Base-by-base conservation (phyloP, 2,329 filamentous ascomycete genomes). In the Bipolaris sorokiniana region DNA sequence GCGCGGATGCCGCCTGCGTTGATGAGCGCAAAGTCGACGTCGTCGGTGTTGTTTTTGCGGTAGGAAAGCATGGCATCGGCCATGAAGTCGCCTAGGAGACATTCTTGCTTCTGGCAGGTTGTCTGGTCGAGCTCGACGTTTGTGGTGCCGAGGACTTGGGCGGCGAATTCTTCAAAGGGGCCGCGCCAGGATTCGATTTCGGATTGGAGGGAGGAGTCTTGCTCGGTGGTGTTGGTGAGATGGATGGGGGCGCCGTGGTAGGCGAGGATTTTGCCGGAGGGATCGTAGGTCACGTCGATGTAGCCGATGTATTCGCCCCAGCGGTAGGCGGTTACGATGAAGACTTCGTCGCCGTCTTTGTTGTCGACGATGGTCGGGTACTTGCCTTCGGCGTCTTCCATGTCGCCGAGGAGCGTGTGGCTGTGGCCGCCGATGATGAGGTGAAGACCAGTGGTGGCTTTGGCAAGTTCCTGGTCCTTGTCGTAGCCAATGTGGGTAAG, bases 251-350 rank as follows among this genome's bases (percentile, higher is more conserved):
- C 86, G 31, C 87, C 87, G 66, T 83, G 82, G 74, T 89, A 89
- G 3, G 81, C 81, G 5, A 89, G 79, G 15, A 88, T 83, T 70
- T 83, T 86, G 70, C 87, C 87, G 1, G 83, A 76, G 3, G 78
- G 62, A 64, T 88, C 85, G 66, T 87, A 89, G 1, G 84, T 85
- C 7, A 89, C 81, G 61, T 88, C 86, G 62, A 89, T 89, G 71
- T 87, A 87, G 55, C 87, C 87, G 2, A 89, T 74, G 54, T 89
- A 89, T 75, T 89, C 85, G 49, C 87, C 87, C 87, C 87, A 89
- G 60, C 86, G 83, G 69, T 86, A 89, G 2, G 86, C 84, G 7
- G 86, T 88, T 16, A 90, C 87, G 65, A 89, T 82, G 68, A 89
- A 89, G 48, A 89, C 87, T 65, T 89, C 87, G 33, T 89, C 84